These are phyloP conservation scores for Aspergillus sp. DNA, from an alignment of 2,329 filamentous ascomycete genomes.

Conservation along the genomic window DNA sequence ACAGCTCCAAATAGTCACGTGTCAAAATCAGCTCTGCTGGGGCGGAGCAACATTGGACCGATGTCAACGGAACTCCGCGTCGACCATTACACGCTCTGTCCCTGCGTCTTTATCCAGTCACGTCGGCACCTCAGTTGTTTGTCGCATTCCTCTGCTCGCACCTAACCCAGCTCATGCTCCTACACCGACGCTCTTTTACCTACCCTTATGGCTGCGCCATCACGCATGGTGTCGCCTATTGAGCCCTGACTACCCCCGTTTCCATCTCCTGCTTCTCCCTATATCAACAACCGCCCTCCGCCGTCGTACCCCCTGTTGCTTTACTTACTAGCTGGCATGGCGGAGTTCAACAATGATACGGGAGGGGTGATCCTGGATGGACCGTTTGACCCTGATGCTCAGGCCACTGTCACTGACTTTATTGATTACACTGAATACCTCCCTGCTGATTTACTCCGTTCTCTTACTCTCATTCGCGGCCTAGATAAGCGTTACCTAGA, in stretches of 20 bases:
- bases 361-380: slow-evolving; percentile 47
- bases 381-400: slow-evolving; percentile 62
- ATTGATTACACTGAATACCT: slow-evolving; percentile 70
- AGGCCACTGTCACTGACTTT: slow-evolving; percentile 66
- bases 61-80: background rate
- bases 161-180: slow-evolving; percentile 11
- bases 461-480: slow-evolving; percentile 59
- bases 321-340: slow-evolving; percentile 34
- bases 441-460: slow-evolving; percentile 63
- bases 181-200: slow-evolving; percentile 6
- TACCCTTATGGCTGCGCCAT: slow-evolving; percentile 22
- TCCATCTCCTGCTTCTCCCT: slow-evolving; percentile 15
- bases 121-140: background rate
- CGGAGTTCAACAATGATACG: slow-evolving; percentile 43
- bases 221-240: slow-evolving; percentile 21
- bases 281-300: slow-evolving; percentile 6
- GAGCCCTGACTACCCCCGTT: slow-evolving; percentile 16
- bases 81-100: background rate
- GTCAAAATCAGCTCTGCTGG: background rate
- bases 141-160: background rate
- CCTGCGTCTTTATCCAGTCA: background rate
- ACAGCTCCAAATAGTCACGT: background rate
- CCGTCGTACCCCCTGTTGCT: slow-evolving; percentile 15
- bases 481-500: slow-evolving; percentile 47
- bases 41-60: background rate